Conservation (phyloP, 176 grass and related monocot species). For the Juncus inflexus region DNA sequence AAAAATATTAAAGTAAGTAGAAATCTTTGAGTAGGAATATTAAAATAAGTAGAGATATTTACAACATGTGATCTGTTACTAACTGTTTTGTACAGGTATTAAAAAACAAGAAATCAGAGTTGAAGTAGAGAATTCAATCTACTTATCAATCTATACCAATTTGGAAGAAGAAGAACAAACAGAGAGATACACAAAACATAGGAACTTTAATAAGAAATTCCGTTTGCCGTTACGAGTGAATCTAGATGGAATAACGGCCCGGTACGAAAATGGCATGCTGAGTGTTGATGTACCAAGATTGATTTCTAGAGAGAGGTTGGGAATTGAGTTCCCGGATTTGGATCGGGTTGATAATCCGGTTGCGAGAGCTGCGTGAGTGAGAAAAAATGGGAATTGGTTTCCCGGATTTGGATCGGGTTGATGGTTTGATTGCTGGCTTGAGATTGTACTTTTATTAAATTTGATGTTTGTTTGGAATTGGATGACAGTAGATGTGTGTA, state of each 20-base stretch:
- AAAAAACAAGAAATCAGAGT: conserved; percentile 77
- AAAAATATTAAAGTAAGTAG: too few relatives aligned
- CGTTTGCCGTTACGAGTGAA: conserved; percentile 57
- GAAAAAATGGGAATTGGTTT: too few relatives aligned
- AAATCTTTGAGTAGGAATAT: too few relatives aligned
- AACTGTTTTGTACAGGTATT: conserved; percentile 29
- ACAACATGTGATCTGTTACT: too few relatives aligned
- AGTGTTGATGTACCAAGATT: conserved; percentile 68
- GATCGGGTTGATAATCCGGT: conserved; percentile 28
- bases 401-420: neutral
- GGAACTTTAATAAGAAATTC: conserved; percentile 67
- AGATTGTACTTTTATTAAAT: too few relatives aligned
- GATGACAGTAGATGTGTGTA: too few relatives aligned
- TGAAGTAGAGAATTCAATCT: conserved; percentile 67
- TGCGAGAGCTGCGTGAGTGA: conserved; percentile 61
- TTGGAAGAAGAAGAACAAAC: neutral
- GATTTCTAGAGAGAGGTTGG: conserved; percentile 28
- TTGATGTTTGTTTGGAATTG: too few relatives aligned
- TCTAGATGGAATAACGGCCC: conserved; percentile 54
- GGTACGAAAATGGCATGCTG: conserved; percentile 55
- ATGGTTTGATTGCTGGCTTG: neutral
- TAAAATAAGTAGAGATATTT: too few relatives aligned
- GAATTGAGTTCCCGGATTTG: conserved; percentile 12
- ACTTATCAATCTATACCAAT: conserved; percentile 65
- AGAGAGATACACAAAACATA: neutral